A percentile compares a stretch with the other conserved stretches of the same genome.
These are phyloP conservation scores for Takakia lepidozioides DNA, from an alignment of 225 moss, liverwort and hornwort genomes.

Conservation along the genomic window DNA sequence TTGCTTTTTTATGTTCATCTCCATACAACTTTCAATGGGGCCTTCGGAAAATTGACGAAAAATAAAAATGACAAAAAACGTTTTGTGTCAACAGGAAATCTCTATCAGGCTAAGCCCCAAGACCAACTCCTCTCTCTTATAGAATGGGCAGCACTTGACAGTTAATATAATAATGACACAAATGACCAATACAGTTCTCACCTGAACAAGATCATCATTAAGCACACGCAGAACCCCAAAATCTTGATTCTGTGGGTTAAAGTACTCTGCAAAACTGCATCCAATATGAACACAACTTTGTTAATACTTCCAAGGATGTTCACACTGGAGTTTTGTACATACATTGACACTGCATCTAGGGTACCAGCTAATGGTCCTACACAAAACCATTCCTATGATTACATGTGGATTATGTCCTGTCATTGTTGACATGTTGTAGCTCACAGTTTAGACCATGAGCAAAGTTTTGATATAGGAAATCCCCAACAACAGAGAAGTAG, in stretches of 20 bases:
- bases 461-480: background rate
- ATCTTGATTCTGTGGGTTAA: constrained; percentile 53
- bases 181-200: no score
- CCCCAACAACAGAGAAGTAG: background rate
- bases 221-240: constrained; percentile 85
- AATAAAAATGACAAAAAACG: no score
- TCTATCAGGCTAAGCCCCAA: no score
- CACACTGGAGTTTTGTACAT: background rate
- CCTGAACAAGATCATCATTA: constrained; percentile 97
- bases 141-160: no score
- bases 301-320: background rate
- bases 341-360: background rate
- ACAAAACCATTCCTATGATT: background rate
- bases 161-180: no score
- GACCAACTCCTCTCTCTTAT: no score
- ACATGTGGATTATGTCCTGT: background rate
- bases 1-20: no score
- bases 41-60: no score
- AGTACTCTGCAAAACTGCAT: constrained; percentile 77
- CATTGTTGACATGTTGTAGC: background rate
- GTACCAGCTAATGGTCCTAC: background rate
- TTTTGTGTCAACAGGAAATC: no score
- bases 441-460: background rate
- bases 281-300: background rate
- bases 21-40: no score